Percentiles rank a stretch among this genome's conserved stretches.
These are phyloP conservation scores for Phalaenopsis hybrid DNA, from an alignment of 116 monocot genomes.

Conservation along the genomic window DNA sequence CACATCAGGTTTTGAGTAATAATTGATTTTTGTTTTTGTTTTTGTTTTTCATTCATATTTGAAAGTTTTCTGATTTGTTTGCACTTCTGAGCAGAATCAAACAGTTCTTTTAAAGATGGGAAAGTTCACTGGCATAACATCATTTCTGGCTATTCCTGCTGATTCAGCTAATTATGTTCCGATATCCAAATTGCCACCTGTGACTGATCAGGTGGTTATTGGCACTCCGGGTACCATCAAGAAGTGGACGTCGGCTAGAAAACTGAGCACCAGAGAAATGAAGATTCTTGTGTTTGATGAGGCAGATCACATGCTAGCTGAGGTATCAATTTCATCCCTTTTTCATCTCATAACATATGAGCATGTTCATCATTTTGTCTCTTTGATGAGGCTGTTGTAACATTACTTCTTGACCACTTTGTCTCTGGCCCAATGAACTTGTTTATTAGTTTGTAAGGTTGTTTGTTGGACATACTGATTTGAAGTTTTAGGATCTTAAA, in stretches of 20 bases:
- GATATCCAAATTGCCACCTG: slow-evolving; percentile 44
- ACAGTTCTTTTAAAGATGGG: slow-evolving; percentile 87
- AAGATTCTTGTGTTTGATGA: slow-evolving; percentile 97
- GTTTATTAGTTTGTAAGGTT: not conserved
- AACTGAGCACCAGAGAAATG: slow-evolving; percentile 54
- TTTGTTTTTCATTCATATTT: not conserved
- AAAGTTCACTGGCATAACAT: slow-evolving; percentile 83
- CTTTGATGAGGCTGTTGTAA: not conserved
- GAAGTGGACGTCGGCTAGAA: slow-evolving; percentile 72
- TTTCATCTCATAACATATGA: not conserved
- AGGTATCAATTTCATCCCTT: slow-evolving; percentile 35
- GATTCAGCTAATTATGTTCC: slow-evolving; percentile 63
- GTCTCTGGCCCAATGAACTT: not conserved
- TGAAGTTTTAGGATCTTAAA: not conserved
- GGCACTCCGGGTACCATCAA: slow-evolving; percentile 96
- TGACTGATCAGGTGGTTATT: slow-evolving; percentile 91
- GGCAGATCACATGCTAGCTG: slow-evolving; percentile 96
- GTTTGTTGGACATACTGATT: not conserved
- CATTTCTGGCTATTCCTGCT: slow-evolving; percentile 70
- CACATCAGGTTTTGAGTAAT: slow-evolving; percentile 55
- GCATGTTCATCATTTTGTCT: not conserved
- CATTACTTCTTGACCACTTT: not conserved
- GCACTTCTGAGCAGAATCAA: slow-evolving; percentile 43
- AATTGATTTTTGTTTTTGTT: not conserved
- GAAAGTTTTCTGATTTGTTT: not conserved